phyloP scores from a whole-genome alignment of 2,329 filamentous ascomycete species.

The Pyrenophora tritici-repentis region DNA sequence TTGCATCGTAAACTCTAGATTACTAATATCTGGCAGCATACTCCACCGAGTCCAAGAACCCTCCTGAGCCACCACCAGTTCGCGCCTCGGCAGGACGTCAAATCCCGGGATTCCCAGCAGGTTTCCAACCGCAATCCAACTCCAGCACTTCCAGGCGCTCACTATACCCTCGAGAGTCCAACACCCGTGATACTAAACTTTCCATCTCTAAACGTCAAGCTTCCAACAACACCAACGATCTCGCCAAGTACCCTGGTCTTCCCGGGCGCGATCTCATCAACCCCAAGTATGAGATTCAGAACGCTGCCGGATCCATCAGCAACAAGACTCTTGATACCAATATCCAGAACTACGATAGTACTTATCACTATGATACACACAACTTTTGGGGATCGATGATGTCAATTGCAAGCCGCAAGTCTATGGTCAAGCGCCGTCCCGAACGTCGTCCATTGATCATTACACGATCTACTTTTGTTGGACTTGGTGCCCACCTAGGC shows the following conservation, averaged over 20 bases:
- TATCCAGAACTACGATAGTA: constrained; percentile 68
- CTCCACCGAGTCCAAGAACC: constrained; percentile 54
- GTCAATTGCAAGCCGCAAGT: constrained; percentile 67
- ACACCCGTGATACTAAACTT: constrained; percentile 4
- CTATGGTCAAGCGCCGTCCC: constrained; percentile 69
- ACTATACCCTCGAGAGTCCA: constrained; percentile 10
- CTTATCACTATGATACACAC: constrained; percentile 74
- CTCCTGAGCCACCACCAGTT: constrained; percentile 68
- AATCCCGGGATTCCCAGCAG: constrained; percentile 70
- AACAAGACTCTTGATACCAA: constrained; percentile 66
- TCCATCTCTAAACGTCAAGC: constrained; percentile 14
- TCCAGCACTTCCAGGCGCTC: constrained; percentile 23
- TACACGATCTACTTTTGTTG: constrained; percentile 75
- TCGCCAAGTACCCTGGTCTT: constrained; percentile 56
- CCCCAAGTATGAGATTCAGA: constrained; percentile 69
- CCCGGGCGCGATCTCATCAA: constrained; percentile 67
- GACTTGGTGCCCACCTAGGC: constrained; percentile 65
- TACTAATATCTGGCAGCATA: constrained; percentile 27
- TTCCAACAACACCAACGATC: constrained; percentile 43
- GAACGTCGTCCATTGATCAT: constrained; percentile 70
- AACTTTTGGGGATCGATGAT: constrained; percentile 79
- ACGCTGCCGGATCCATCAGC: constrained; percentile 51
- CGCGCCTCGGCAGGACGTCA: constrained; percentile 61
- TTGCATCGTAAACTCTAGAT: not conserved
- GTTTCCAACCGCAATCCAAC: constrained; percentile 63